Percentiles rank a stretch among this genome's conserved stretches.
Evolutionary conservation across 495 filamentous ascomycete species (phyloP).

Genomic region (Articulospora tetracladia): DNA sequence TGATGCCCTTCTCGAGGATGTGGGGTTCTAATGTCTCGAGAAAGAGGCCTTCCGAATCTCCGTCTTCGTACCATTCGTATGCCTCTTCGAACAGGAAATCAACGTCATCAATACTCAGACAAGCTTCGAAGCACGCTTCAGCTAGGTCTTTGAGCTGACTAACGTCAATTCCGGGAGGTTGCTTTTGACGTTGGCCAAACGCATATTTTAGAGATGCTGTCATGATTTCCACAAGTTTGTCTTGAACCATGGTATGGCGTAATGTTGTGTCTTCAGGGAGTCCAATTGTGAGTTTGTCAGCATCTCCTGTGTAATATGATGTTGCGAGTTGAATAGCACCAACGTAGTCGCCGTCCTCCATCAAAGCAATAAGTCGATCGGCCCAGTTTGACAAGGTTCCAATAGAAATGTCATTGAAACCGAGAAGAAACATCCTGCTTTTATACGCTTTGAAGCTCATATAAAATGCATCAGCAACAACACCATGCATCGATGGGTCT

Average conservation of each 20-base stretch:
- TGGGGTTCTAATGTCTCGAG: conserved; percentile 82
- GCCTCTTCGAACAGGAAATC: conserved; percentile 90
- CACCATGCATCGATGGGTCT: conserved; percentile 86
- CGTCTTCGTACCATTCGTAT: conserved; percentile 84
- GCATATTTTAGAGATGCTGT: conserved; percentile 88
- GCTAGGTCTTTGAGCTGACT: conserved; percentile 73
- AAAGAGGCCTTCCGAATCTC: conserved; percentile 67
- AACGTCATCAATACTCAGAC: conserved; percentile 65
- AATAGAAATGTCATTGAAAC: conserved; percentile 83
- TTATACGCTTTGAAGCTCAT: conserved; percentile 98
- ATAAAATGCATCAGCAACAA: conserved; percentile 94
- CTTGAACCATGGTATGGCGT: conserved; percentile 78
- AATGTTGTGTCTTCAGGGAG: conserved; percentile 78
- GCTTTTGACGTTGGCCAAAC: conserved; percentile 59
- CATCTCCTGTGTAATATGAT: conserved; percentile 82
- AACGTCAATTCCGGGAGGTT: conserved; percentile 44
- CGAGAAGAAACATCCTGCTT: conserved; percentile 85
- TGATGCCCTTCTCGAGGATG: conserved; percentile 74
- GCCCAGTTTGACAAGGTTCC: conserved; percentile 96
- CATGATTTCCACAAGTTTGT: conserved; percentile 91
- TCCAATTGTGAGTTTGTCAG: conserved; percentile 88
- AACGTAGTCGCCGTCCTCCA: conserved; percentile 94
- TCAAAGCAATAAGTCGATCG: conserved; percentile 90
- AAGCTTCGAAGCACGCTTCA: conserved; percentile 77
- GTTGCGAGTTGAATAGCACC: conserved; percentile 87